Conservation (phyloP, 2,329 filamentous ascomycete species). For the Ceratocystis ficicola region DNA sequence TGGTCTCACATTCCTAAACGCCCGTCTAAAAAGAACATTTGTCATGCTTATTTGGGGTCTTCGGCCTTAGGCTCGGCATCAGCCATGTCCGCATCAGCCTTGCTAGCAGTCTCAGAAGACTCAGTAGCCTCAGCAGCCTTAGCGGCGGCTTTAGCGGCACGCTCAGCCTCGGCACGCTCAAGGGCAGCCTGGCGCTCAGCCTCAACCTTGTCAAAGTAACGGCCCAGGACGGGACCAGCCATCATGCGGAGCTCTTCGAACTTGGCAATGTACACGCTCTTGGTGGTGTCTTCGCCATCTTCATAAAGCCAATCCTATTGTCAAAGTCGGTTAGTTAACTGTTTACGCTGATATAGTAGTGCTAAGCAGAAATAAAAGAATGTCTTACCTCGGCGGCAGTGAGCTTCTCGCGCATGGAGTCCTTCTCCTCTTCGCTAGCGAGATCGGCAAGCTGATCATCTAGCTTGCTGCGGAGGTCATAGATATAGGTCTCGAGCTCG, state of each 20-base stretch:
- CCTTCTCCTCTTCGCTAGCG: constrained; percentile 83
- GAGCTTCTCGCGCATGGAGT: constrained; percentile 71
- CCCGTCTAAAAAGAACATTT: constrained; percentile 16
- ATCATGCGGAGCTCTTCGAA: constrained; percentile 88
- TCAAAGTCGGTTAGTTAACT: constrained; percentile 8
- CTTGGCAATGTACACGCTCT: constrained; percentile 88
- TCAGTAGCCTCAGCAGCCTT: constrained; percentile 43
- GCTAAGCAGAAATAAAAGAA: neutral
- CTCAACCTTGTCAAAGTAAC: constrained; percentile 90
- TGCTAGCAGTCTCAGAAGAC: constrained; percentile 32
- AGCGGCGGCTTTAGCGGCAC: constrained; percentile 54
- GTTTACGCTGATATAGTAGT: neutral
- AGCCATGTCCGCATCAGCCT: constrained; percentile 51
- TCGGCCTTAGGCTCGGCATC: constrained; percentile 47
- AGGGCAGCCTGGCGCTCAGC: constrained; percentile 67
- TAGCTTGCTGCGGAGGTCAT: constrained; percentile 90
- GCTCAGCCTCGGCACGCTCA: constrained; percentile 66
- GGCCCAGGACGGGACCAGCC: constrained; percentile 82
- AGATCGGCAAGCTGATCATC: constrained; percentile 85
- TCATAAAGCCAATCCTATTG: constrained; percentile 93
- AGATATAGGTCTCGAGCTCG: constrained; percentile 95
- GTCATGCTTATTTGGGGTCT: constrained; percentile 24
- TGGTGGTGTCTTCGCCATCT: constrained; percentile 86
- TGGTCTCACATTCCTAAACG: constrained; percentile 9
- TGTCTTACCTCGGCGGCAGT: constrained; percentile 68